Evolutionary conservation across 441 rosid species (phyloP).

Genomic region (Gossypium aridum): DNA sequence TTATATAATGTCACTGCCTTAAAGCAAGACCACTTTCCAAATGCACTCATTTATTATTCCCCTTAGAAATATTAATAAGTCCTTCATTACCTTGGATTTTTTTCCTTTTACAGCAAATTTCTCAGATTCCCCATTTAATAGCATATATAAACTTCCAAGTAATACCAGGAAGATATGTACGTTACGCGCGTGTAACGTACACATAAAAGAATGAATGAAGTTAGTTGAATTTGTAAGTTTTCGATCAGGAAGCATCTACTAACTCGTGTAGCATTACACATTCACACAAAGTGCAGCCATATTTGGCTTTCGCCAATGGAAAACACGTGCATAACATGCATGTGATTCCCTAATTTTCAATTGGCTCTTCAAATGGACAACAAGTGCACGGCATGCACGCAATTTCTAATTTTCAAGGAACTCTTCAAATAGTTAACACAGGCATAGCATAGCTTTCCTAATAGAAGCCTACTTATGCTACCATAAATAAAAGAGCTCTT

Average conservation of each 20-base stretch:
- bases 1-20: neutral
- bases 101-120: slow-evolving; percentile 2
- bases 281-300: neutral
- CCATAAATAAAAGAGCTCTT: neutral
- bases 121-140: neutral
- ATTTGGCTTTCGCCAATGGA: neutral
- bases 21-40: neutral
- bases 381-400: neutral
- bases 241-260: no score
- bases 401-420: neutral
- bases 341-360: neutral
- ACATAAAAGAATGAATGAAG: neutral
- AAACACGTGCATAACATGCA: neutral
- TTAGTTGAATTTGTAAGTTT: neutral
- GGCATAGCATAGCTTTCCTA: neutral
- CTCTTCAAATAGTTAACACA: no score
- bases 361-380: neutral
- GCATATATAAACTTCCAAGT: neutral
- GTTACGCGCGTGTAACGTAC: neutral
- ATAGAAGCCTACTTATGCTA: neutral
- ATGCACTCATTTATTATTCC: slow-evolving; percentile 3
- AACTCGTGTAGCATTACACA: neutral
- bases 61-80: neutral
- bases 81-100: neutral
- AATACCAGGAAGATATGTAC: neutral